Evolutionary conservation across 2,329 filamentous ascomycete genomes (phyloP), one percentile per base, ranked within the genome.

Genomic region (Seiridium unicorne): DNA sequence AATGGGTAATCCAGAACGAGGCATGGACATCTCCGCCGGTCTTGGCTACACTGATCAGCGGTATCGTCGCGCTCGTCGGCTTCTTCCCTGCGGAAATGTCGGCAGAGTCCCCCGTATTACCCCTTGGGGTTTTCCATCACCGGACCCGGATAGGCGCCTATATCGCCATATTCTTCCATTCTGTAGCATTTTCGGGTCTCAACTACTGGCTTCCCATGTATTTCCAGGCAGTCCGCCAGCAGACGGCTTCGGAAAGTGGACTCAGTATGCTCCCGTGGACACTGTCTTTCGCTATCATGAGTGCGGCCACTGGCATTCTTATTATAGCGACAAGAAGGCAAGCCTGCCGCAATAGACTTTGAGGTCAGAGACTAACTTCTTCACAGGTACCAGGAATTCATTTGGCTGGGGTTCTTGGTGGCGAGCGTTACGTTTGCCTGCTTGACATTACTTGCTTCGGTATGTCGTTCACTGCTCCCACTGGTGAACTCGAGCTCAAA

Each of bases 191-290:
- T 13, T 42, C 47, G 7, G 46, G 55, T 3, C 10, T 58, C 3
- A 51, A 49, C 47, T 58, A 51, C 46, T 49, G 44, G 44, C 34
- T 58, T 3, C 46, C 55, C 6, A 35, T 49, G 44, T 58, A 58
- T 36, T 58, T 58, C 11, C 44, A 58, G 13, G 55, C 44, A 8
- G 55, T 58, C 1, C 46, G 44, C 31, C 54, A 48, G 54, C 44
- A 55, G 36, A 44, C 35, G 36, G 18, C 36, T 7, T 55, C 51
- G n/a, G 51, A 44, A 11, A 55, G 51, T 26, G 51, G 51, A 9
- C 31, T 57, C 9, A 57, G 54, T n/a, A 57, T 48, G 54, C 31
- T 57, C 10, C 40, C 54, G 6, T 57, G 54, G 54, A 57, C 44
- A 4, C 32, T 57, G 5, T 46, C 54, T 5, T 57, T 57, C 35